These are phyloP conservation scores for Actinomortierella ambigua DNA, from an alignment of 371 early-diverging fungal species.

Conservation along the genomic window DNA sequence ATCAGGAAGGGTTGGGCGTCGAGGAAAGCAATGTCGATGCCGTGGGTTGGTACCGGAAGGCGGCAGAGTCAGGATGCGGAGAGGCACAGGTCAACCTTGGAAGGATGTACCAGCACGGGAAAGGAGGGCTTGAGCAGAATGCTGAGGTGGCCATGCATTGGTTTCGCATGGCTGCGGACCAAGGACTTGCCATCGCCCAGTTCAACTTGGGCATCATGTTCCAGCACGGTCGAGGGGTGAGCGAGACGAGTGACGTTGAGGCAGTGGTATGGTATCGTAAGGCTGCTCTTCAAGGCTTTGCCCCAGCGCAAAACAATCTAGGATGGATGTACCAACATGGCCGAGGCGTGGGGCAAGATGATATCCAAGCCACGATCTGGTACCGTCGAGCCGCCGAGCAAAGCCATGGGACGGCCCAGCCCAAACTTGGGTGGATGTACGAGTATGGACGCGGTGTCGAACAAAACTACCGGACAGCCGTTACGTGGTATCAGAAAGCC, in stretches of 20 bases:
- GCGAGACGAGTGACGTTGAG: constrained; percentile 56
- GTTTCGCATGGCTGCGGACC: constrained; percentile 66
- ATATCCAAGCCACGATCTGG: constrained; percentile 70
- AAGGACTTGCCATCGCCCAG: constrained; percentile 68
- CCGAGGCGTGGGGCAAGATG: constrained; percentile 69
- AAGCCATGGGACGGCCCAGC: constrained; percentile 80
- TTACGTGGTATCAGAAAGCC: constrained; percentile 79
- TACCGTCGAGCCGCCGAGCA: constrained; percentile 74
- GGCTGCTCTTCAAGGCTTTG: constrained; percentile 76
- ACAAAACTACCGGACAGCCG: constrained; percentile 65
- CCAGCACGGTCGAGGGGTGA: constrained; percentile 80
- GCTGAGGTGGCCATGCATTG: constrained; percentile 66
- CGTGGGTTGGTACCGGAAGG: constrained; percentile 55
- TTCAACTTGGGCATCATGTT: constrained; percentile 85
- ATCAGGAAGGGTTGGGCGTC: constrained; percentile 71
- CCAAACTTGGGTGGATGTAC: constrained; percentile 89
- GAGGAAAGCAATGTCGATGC: constrained; percentile 55
- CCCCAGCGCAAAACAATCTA: constrained; percentile 78
- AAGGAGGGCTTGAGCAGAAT: constrained; percentile 75
- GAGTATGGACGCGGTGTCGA: constrained; percentile 85
- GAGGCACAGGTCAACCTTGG: constrained; percentile 77
- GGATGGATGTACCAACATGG: constrained; percentile 85
- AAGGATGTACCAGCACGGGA: constrained; percentile 80
- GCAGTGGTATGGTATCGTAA: constrained; percentile 77
- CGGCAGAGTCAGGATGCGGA: constrained; percentile 60